Evolutionary conservation across 768 basidiomycete genomes (phyloP).

Genomic region (Rhodotorula babjevae): DNA sequence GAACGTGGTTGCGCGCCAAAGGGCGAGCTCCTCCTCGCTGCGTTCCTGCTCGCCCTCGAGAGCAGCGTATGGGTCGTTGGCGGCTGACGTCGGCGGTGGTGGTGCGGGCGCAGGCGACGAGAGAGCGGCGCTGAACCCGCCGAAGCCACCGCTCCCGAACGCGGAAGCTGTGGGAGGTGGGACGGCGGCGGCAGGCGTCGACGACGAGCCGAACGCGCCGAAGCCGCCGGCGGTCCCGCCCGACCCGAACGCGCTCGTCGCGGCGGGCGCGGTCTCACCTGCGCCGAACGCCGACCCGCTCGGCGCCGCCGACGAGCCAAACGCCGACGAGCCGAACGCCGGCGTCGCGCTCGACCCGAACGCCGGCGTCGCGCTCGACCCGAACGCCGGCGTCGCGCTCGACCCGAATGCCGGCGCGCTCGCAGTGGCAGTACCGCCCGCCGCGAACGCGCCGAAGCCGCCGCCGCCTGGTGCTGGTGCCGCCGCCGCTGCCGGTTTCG

Average conservation of each 20-base stretch:
- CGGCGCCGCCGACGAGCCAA: conserved; percentile 9
- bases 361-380: too few species aligned
- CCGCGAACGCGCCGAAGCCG: conserved; percentile 12
- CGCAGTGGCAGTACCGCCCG: not conserved
- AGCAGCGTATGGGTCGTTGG: conserved; percentile 23
- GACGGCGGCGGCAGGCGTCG: not conserved
- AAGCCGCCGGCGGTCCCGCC: conserved; percentile 17
- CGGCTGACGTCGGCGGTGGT: not conserved
- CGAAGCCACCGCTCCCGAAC: conserved; percentile 8
- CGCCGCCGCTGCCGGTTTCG: conserved; percentile 5
- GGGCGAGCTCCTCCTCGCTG: conserved; percentile 21
- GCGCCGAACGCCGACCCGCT: conserved; percentile 7
- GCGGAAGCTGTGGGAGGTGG: not conserved
- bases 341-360: too few species aligned
- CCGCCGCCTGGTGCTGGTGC: not conserved
- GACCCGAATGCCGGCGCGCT: conserved; percentile 13
- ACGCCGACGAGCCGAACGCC: too few species aligned
- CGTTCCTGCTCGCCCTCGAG: conserved; percentile 11
- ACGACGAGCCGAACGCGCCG: conserved; percentile 15
- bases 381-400: too few species aligned
- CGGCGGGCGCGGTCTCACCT: conserved; percentile 6
- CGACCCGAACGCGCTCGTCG: conserved; percentile 10
- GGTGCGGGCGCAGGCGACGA: conserved; percentile 12
- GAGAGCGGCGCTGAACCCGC: conserved; percentile 5
- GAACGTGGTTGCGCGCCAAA: conserved; percentile 23